Base-by-base conservation (phyloP, 306 rosid species). In the Malus sieversii region DNA sequence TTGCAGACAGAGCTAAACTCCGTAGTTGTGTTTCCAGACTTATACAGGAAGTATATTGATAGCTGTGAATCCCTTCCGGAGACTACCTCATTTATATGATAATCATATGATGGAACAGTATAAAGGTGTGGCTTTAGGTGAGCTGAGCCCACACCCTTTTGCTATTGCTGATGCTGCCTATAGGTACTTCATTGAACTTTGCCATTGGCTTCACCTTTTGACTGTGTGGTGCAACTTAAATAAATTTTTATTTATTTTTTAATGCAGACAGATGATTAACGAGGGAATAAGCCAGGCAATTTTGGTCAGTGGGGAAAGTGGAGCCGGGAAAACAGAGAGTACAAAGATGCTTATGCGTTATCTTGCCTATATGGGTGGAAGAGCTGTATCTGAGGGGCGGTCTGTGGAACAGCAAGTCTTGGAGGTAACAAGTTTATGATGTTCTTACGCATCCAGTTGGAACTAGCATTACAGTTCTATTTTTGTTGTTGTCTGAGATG, bases 251-350 rank as follows among this genome's bases (percentile, higher is more conserved):
- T 8, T 14, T 0, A 30, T 30, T 23, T 9, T 44, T 23, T 29
- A 61, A 25, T 88, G 68, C 91, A 93, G 98, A 82, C 82, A 82
- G 79, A 91, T 93, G 98, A 81, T 93, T 67, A 90, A 87, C 15
- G 98, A 93, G 76, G 87, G 82, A 82, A 76, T 70, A 62, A 91
- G 98, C 82, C 98, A 93, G 87, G 71, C 98, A 77, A 93, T 93
- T 87, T 85, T 93, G 85, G 98, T 93, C 53, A 93, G 98, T 82
- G 98, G 98, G 78, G 98, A 93, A 86, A 93, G 98, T 88, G 98
- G 98, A 82, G 97, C 98, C 23, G 98, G 98, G 38, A 93, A 93
- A 88, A 93, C 98, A 32, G 98, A 93, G 79, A 90, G 98, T 69
- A 93, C 98, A 48, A 93, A 93, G 84, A 90, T 91, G 97, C 98